Evolutionary conservation across 441 rosid genomes (phyloP).

Genomic region (Syzygium syzygioides): DNA sequence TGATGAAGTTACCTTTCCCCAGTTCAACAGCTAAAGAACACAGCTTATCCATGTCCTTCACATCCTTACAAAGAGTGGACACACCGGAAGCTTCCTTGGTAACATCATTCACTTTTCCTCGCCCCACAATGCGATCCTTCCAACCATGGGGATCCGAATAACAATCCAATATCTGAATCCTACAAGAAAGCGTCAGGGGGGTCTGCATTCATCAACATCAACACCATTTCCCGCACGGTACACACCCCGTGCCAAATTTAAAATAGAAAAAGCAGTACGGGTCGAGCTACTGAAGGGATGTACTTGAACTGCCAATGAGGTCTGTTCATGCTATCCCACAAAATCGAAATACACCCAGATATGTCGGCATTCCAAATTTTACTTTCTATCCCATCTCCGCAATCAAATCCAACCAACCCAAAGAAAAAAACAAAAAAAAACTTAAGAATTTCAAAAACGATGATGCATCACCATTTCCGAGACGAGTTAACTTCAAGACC

Average conservation of each 20-base stretch:
- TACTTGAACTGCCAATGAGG: background rate
- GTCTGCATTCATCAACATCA: background rate
- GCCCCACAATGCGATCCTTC: constrained; percentile 35
- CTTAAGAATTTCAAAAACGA: background rate
- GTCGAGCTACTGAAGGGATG: background rate
- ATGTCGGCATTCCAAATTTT: background rate
- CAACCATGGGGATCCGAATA: constrained; percentile 89
- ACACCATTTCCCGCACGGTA: background rate
- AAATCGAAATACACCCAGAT: background rate
- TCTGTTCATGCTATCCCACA: background rate
- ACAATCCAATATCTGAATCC: constrained; percentile 87
- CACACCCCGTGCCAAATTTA: background rate
- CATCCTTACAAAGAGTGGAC: constrained; percentile 34
- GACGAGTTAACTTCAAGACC: constrained; percentile 43
- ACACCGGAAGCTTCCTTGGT: constrained; percentile 23
- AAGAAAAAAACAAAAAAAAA: background rate
- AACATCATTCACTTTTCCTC: constrained; percentile 14
- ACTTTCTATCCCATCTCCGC: background rate
- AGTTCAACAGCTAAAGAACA: constrained; percentile 47
- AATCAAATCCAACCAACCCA: background rate
- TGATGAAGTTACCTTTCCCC: constrained; percentile 49
- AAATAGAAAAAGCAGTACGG: background rate
- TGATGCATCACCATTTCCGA: constrained; percentile 44
- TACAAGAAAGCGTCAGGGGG: constrained; percentile 12
- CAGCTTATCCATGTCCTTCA: constrained; percentile 53